Conservation (phyloP, 2,329 filamentous ascomycete species). For the Pseudophaeomoniella oleicola region DNA sequence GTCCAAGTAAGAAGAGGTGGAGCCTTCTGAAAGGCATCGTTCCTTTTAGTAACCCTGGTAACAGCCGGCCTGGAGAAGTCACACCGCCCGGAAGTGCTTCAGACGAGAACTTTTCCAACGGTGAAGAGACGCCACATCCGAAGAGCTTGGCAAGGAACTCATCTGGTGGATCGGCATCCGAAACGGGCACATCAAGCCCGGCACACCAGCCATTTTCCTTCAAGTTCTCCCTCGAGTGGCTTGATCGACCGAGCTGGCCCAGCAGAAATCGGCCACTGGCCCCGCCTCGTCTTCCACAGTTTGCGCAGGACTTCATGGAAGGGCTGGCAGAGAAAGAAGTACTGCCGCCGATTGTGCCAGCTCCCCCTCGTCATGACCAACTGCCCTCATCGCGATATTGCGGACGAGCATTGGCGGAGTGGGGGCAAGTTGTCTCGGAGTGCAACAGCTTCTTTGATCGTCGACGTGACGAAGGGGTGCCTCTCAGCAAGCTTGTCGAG, state of each 20-base stretch:
- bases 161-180: constrained; percentile 14
- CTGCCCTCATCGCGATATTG: constrained; percentile 38
- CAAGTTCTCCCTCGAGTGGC: constrained; percentile 55
- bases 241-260: constrained; percentile 36
- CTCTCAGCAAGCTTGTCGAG: constrained; percentile 41
- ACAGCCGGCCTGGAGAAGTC: constrained; percentile 27
- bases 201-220: constrained; percentile 44
- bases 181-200: constrained; percentile 20
- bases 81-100: constrained; percentile 22
- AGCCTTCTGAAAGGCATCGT: constrained; percentile 32
- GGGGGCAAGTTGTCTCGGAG: constrained; percentile 46
- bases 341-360: constrained; percentile 8
- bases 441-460: constrained; percentile 50
- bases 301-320: constrained; percentile 36
- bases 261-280: constrained; percentile 37
- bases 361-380: constrained; percentile 15
- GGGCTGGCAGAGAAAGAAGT: constrained; percentile 7
- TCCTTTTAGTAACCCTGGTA: constrained; percentile 26
- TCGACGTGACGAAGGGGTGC: constrained; percentile 47
- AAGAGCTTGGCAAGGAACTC: constrained; percentile 3
- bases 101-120: constrained; percentile 14
- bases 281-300: constrained; percentile 41
- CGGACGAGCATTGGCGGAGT: constrained; percentile 50
- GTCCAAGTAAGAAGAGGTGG: constrained; percentile 30
- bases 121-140: constrained; percentile 9